Percentiles rank a stretch among this genome's conserved stretches.
phyloP scores from a whole-genome alignment of 495 filamentous ascomycete species.

The Aspergillus ellipticus region DNA sequence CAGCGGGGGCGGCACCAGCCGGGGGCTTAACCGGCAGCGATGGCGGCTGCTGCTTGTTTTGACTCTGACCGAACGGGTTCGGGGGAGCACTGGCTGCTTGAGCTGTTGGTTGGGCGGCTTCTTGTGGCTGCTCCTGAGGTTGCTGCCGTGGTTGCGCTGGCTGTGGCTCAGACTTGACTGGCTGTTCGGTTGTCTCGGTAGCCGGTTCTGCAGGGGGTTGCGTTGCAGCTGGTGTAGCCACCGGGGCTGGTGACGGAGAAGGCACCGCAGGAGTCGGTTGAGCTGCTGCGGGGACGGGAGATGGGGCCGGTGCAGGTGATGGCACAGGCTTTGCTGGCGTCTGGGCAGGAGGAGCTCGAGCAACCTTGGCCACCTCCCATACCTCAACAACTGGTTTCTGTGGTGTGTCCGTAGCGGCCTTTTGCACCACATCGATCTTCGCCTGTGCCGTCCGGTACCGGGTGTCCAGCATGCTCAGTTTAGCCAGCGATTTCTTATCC shows the following conservation, averaged over 20 bases:
- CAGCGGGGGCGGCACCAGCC: constrained; percentile 31
- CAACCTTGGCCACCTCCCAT: constrained; percentile 72
- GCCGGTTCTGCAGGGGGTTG: constrained; percentile 18
- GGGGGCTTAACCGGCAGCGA: constrained; percentile 36
- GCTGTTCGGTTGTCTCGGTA: constrained; percentile 12
- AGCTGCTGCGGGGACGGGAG: constrained; percentile 25
- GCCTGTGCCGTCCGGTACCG: constrained; percentile 58
- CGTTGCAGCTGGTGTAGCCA: constrained; percentile 17
- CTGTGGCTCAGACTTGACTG: constrained; percentile 6
- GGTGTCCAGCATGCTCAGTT: constrained; percentile 78
- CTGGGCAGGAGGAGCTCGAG: constrained; percentile 53
- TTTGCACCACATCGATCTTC: constrained; percentile 74
- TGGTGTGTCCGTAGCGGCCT: constrained; percentile 78
- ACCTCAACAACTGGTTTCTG: constrained; percentile 77
- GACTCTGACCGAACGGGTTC: constrained; percentile 31
- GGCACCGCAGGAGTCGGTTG: constrained; percentile 23
- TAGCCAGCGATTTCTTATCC: constrained; percentile 62
- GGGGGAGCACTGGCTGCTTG: constrained; percentile 15
- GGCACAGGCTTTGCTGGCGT: constrained; percentile 31
- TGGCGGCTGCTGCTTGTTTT: constrained; percentile 30
- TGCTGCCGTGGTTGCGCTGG: not conserved
- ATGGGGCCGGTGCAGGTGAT: constrained; percentile 27
- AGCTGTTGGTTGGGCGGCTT: not conserved
- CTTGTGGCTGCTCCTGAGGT: not conserved
- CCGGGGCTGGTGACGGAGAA: constrained; percentile 10